Percentiles rank a stretch among this genome's conserved stretches.
These are phyloP conservation scores for Castanea crenata DNA, from an alignment of 306 rosid species.

Conservation along the genomic window DNA sequence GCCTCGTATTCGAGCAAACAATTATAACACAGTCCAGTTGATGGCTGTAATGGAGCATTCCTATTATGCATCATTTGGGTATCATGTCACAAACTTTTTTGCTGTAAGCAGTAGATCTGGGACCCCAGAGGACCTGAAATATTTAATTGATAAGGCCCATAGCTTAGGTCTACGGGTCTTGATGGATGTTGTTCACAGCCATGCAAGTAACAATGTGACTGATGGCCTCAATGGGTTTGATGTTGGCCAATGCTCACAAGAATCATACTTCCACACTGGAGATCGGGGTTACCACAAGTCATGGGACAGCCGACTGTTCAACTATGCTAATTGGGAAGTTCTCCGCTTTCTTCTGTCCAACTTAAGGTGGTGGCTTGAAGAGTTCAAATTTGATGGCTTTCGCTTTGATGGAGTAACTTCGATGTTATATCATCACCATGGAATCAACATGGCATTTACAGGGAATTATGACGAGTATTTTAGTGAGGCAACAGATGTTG, in stretches of 20 bases:
- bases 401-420: constrained; percentile 98
- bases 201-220: constrained; percentile 85
- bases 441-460: constrained; percentile 68
- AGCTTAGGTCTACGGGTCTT: constrained; percentile 76
- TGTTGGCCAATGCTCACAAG: constrained; percentile 87
- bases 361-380: constrained; percentile 95
- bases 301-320: constrained; percentile 95
- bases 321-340: constrained; percentile 98
- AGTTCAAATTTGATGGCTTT: constrained; percentile 88
- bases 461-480: constrained; percentile 90
- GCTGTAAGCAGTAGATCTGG: constrained; percentile 97
- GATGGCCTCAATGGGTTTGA: constrained; percentile 99
- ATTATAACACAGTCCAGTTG: constrained; percentile 92
- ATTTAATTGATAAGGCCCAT: constrained; percentile 91
- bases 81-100: constrained; percentile 88
- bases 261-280: constrained; percentile 84
- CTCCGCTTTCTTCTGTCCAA: constrained; percentile 93
- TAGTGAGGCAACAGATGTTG: constrained; percentile 80
- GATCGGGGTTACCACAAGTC: constrained; percentile 88
- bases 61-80: constrained; percentile 96
- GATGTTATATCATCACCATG: constrained; percentile 96
- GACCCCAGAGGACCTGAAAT: constrained; percentile 95
- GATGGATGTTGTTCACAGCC: constrained; percentile 97
- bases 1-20: constrained; percentile 81
- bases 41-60: constrained; percentile 99